Percentiles rank a stretch among this genome's conserved stretches.
Conservation (phyloP, 2,329 filamentous ascomycete species). For the Fonsecaea erecta region DNA sequence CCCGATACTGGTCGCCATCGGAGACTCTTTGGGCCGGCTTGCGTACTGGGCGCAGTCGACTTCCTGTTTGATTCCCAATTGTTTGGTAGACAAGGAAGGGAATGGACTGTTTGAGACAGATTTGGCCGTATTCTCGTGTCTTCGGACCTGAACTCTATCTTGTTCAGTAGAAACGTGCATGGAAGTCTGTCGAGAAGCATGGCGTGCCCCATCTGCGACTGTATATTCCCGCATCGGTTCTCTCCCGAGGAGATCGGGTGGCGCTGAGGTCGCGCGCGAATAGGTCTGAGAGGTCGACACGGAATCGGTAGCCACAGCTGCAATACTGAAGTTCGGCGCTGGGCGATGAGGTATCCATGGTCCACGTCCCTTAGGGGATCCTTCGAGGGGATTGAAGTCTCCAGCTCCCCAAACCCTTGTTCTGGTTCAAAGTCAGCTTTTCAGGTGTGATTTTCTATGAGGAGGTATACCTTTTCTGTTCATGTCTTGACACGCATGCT, state of each 20-base stretch:
- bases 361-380: not conserved
- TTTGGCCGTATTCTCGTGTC: not conserved
- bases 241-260: not conserved
- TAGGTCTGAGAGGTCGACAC: not conserved
- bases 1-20: not conserved
- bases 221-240: not conserved
- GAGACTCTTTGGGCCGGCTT: not conserved
- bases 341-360: not conserved
- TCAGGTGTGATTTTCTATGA: not conserved
- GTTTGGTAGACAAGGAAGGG: not conserved
- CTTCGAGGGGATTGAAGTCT: not conserved
- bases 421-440: not conserved
- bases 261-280: not conserved
- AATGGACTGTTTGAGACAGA: not conserved
- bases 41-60: not conserved
- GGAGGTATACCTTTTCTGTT: not conserved
- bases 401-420: not conserved
- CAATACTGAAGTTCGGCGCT: not conserved
- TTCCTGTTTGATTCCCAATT: not conserved
- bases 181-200: not conserved
- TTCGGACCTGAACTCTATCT: not conserved
- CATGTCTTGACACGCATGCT: not conserved
- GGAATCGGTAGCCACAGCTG: not conserved
- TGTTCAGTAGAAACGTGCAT: not conserved
- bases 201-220: not conserved